Evolutionary conservation across 768 basidiomycete genomes (phyloP).

Genomic region (Gelatoporia subvermispora): DNA sequence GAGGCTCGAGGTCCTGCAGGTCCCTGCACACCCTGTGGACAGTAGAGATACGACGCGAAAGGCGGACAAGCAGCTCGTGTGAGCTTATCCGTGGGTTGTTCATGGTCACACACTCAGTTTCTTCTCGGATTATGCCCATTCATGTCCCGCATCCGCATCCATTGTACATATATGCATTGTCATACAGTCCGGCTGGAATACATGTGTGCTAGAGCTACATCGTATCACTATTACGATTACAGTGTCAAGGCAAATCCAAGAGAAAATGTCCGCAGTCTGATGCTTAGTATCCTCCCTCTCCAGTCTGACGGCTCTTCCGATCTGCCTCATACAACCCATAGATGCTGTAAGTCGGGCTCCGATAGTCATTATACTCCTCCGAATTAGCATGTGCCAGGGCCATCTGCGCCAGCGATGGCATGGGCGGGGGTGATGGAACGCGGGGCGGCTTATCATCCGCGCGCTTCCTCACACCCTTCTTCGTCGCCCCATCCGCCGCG

Average conservation of each 20-base stretch:
- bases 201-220: background rate
- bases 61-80: too few species aligned
- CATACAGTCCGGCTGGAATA: background rate
- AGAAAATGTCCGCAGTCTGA: background rate
- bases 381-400: slow-evolving; percentile 59
- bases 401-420: slow-evolving; percentile 77
- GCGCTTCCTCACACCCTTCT: slow-evolving; percentile 24
- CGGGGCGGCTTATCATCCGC: slow-evolving; percentile 63
- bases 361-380: slow-evolving; percentile 59
- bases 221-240: too few species aligned
- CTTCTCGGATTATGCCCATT: background rate
- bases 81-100: too few species aligned
- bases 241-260: slow-evolving; percentile 10
- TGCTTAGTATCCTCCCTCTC: slow-evolving; percentile 18
- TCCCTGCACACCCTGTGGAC: too few species aligned
- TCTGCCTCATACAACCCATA: slow-evolving; percentile 69
- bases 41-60: too few species aligned
- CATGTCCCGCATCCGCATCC: background rate
- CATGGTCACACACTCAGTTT: too few species aligned
- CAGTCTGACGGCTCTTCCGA: slow-evolving; percentile 41
- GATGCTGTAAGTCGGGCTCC: slow-evolving; percentile 80
- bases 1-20: too few species aligned
- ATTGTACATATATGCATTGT: too few species aligned
- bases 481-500: slow-evolving; percentile 17
- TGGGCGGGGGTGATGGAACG: slow-evolving; percentile 72